Percentiles rank a stretch among this genome's conserved stretches.
Evolutionary conservation across 2,329 filamentous ascomycete genomes (phyloP).

Genomic region (Nemania bipapillata): DNA sequence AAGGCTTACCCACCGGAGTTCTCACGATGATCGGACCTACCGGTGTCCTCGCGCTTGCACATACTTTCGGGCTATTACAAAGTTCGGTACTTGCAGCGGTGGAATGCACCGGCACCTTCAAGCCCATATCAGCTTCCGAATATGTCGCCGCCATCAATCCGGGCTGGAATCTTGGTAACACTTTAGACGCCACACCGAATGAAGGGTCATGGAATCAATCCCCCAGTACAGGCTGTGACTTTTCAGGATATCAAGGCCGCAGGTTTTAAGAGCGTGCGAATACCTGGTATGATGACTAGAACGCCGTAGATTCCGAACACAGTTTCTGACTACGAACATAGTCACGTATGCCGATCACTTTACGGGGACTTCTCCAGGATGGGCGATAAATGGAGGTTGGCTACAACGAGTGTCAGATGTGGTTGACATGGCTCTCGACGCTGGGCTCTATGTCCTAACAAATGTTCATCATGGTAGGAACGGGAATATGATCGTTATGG

Average conservation of each 20-base stretch:
- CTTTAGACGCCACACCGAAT: slow-evolving; percentile 65
- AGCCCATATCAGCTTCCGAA: slow-evolving; percentile 57
- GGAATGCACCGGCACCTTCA: slow-evolving; percentile 57
- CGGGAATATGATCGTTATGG: neutral
- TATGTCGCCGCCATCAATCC: slow-evolving; percentile 62
- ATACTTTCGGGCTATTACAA: slow-evolving; percentile 22
- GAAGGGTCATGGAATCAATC: slow-evolving; percentile 71
- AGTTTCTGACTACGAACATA: slow-evolving; percentile 35
- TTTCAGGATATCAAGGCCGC: slow-evolving; percentile 64
- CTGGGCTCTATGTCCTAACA: slow-evolving; percentile 64
- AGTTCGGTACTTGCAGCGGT: slow-evolving; percentile 18
- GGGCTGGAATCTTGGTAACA: slow-evolving; percentile 71
- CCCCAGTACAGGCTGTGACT: slow-evolving; percentile 60
- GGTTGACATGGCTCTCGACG: slow-evolving; percentile 64
- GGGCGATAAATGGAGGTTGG: slow-evolving; percentile 65
- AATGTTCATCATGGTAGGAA: slow-evolving; percentile 65
- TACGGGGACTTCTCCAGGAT: slow-evolving; percentile 60
- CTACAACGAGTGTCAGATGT: slow-evolving; percentile 68
- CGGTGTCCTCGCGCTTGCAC: neutral
- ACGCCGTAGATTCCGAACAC: neutral
- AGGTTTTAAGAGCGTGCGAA: slow-evolving; percentile 68
- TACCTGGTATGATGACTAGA: slow-evolving; percentile 57
- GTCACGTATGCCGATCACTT: slow-evolving; percentile 70
- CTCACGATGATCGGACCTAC: slow-evolving; percentile 10
- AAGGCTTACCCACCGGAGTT: neutral